Evolutionary conservation across 2,329 filamentous ascomycete species (phyloP), one percentile per base, ranked within the genome.

Genomic region (Neopestalotiopsis rosae): DNA sequence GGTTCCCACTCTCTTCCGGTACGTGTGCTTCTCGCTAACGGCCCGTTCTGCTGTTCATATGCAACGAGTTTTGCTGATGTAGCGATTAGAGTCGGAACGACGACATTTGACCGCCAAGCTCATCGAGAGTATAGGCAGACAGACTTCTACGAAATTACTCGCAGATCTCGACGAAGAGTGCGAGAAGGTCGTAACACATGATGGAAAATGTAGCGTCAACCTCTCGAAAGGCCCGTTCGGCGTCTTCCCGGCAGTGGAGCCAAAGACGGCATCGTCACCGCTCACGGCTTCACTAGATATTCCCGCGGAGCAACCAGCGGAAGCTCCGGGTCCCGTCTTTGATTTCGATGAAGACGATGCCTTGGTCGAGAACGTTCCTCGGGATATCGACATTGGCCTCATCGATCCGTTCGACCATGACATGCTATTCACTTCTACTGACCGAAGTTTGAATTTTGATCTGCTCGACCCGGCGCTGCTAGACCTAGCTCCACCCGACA

Each of bases 1-100:
- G 83, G 52, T 81, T 82, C 66, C 82, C 82, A 45, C 74, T 85
- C 20, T 82, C 84, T 69, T 81, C 81, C n/a, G 66, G 66, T 64
- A 68, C 45, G 58, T 65, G 38, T 65, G 38, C 14, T 61, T 14
- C 14, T 24, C 10, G 32, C 28, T 24, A 30, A 28, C 3, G 58
- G 17, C 9, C 32, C 6, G 14, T 32, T 28, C 17, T 38, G 10
- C 42, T 32, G 20, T 56, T 24, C 17, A 17, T 52, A 13, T 52
- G 38, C 13, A 34, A 24, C 40, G 6, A 56, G 14, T 32, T n/a
- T 17, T 24, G 20, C n/a, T 40, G 20, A 32, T 14, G 10, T 52
- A 10, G 20, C 30, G 4, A 61, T 28, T 38, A 68, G 81, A 79
- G 70, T 69, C 72, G 34, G 75, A 78, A 67, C 75, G 80, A 13